Evolutionary conservation across 2,329 filamentous ascomycete species (phyloP), one percentile per base, ranked within the genome.

Genomic region (Pezicula carpinea): DNA sequence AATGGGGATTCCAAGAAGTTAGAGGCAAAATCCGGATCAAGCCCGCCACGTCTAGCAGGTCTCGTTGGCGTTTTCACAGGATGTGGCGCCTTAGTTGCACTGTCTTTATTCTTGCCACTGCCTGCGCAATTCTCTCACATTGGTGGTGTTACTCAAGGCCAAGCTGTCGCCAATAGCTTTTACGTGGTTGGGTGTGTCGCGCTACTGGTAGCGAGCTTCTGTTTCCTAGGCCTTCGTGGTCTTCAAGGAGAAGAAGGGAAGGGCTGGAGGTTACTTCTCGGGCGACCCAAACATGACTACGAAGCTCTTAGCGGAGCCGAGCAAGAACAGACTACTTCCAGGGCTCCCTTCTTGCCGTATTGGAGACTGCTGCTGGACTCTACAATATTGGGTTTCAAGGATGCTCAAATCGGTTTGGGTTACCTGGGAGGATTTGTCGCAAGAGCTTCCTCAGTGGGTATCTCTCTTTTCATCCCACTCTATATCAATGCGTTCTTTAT

Each of bases 361-460:
- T 72, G 75, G 50, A 69, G 77, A 53, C 75, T 87, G 45, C 69
- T 89, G 43, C 69, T 77, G 52, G 71, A 82, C 52, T 77, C 87
- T 31, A 64, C 91, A 57, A 57, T 81, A 6, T 76, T 95, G 10
- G 91, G 87, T 13, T 81, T 89, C 58, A 81, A 73, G 7, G 87
- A 95, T 62, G 75, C 82, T 8, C 80, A 86, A 56, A 95, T 99
- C 52, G 84, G 82, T 15, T 76, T 97, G 0, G 92, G 87, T 22
- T 99, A 97, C 61, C 71, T 97, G 0, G 93, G 92, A 52, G 93
- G 93, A 1, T 96, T 97, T 59, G 92, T 99, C 2, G 92, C 91
- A 8, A 83, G 93, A 47, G 91, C 93, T 6, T 96, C 91, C 1
- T 96, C 90, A 0, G 93, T 99, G 5, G 92, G 88, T 44, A 95